Conservation (phyloP, 495 filamentous ascomycete genomes). For the Aspergillus indologenus region DNA sequence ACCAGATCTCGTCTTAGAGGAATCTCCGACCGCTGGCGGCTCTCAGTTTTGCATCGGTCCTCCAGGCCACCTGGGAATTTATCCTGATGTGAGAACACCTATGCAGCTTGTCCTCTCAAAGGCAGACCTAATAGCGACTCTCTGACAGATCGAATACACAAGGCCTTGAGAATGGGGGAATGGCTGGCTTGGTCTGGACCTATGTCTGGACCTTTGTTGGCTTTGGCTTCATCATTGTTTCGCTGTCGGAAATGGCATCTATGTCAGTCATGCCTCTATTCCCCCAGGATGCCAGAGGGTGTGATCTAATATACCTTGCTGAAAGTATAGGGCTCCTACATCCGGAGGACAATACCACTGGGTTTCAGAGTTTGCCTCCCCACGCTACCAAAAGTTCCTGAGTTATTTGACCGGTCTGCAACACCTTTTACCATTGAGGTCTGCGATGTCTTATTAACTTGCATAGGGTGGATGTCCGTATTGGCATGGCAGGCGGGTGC, state of each 20-base stretch:
- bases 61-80: slow-evolving; percentile 50
- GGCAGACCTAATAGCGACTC: too few relatives aligned
- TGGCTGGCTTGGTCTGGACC: slow-evolving; percentile 20
- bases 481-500: slow-evolving; percentile 40
- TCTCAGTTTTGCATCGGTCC: slow-evolving; percentile 44
- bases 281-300: neutral
- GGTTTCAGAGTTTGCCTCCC: slow-evolving; percentile 28
- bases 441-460: neutral
- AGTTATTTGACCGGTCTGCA: slow-evolving; percentile 30
- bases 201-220: slow-evolving; percentile 21
- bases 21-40: slow-evolving; percentile 48
- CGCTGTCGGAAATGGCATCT: slow-evolving; percentile 33
- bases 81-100: slow-evolving; percentile 28
- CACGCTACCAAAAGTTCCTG: slow-evolving; percentile 34
- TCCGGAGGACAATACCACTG: slow-evolving; percentile 41
- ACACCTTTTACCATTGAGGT: neutral
- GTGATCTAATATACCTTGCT: neutral
- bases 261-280: slow-evolving; percentile 14
- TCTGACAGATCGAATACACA: slow-evolving; percentile 11
- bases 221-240: slow-evolving; percentile 21
- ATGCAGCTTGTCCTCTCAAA: neutral
- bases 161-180: slow-evolving; percentile 18
- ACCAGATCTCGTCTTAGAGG: slow-evolving; percentile 23
- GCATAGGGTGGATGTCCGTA: slow-evolving; percentile 37
- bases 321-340: slow-evolving; percentile 31